Percentiles rank a stretch among this genome's conserved stretches.
Conservation (phyloP, 768 basidiomycete species). For the Hericium alpestre region DNA sequence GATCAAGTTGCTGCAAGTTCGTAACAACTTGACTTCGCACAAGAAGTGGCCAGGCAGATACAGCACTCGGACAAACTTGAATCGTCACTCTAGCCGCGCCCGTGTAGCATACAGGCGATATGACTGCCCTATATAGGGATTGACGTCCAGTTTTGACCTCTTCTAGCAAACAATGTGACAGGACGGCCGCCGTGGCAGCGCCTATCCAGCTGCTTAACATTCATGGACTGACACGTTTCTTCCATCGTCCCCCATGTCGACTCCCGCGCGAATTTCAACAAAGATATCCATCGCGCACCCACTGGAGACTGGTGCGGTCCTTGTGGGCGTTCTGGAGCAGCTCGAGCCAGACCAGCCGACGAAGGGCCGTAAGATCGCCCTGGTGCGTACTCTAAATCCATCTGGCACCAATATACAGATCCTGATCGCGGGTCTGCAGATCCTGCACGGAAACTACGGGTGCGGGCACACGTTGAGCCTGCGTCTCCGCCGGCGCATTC, state of each 20-base stretch:
- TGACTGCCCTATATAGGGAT: no score
- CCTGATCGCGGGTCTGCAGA: conserved; percentile 29
- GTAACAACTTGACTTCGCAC: no score
- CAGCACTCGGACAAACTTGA: no score
- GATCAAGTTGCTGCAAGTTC: no score
- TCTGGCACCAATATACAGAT: not conserved
- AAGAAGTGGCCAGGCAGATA: no score
- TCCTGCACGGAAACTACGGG: conserved; percentile 71
- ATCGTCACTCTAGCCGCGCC: no score
- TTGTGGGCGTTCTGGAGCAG: conserved; percentile 5
- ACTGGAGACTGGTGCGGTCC: not conserved
- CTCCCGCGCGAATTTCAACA: not conserved
- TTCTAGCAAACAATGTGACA: conserved; percentile 14
- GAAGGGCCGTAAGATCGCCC: conserved; percentile 2
- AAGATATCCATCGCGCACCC: conserved; percentile 2
- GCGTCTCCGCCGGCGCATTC: not conserved
- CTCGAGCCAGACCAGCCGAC: conserved; percentile 1
- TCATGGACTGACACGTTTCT: conserved; percentile 10
- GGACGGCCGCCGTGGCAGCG: conserved; percentile 9
- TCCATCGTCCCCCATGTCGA: conserved; percentile 10
- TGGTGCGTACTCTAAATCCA: conserved; percentile 2
- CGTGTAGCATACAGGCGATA: no score
- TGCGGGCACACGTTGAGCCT: conserved; percentile 25
- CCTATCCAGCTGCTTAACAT: conserved; percentile 1
- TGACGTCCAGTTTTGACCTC: not conserved